These are phyloP conservation scores for Neoconidiobolus thromboides DNA, from an alignment of 371 early-diverging fungal species.

Conservation along the genomic window DNA sequence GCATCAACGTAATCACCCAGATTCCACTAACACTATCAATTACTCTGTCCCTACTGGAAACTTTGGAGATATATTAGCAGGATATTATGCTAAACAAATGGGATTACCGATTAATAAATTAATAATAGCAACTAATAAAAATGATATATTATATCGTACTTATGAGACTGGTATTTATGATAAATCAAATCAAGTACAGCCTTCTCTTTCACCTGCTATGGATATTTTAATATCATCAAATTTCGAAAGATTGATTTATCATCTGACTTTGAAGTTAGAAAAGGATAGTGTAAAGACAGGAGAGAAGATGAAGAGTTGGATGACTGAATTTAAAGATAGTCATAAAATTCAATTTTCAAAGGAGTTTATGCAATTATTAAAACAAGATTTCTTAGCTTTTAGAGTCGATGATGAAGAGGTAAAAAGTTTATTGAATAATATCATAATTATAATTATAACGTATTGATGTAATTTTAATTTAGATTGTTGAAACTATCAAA, in stretches of 20 bases:
- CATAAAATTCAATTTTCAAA: slow-evolving; percentile 54
- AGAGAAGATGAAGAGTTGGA: slow-evolving; percentile 44
- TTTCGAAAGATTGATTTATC: slow-evolving; percentile 92
- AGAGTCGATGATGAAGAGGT: slow-evolving; percentile 46
- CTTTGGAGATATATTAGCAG: slow-evolving; percentile 95
- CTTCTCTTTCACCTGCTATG: slow-evolving; percentile 91
- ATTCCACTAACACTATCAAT: slow-evolving; percentile 25
- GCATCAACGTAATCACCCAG: slow-evolving; percentile 23
- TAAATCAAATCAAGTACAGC: slow-evolving; percentile 40
- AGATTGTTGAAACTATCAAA: slow-evolving; percentile 55
- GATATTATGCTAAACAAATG: slow-evolving; percentile 78
- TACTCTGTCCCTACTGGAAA: slow-evolving; percentile 95
- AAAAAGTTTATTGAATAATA: not conserved
- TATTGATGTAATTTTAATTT: not conserved
- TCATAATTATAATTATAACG: too few species aligned
- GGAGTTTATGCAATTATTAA: slow-evolving; percentile 38
- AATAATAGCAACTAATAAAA: slow-evolving; percentile 82
- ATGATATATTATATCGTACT: slow-evolving; percentile 93
- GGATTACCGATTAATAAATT: slow-evolving; percentile 74
- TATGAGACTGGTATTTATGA: slow-evolving; percentile 68
- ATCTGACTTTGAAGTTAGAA: slow-evolving; percentile 32
- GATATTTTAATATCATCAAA: slow-evolving; percentile 89
- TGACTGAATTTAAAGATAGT: slow-evolving; percentile 48
- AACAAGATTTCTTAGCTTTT: slow-evolving; percentile 51
- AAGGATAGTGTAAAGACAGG: slow-evolving; percentile 29